phyloP scores from a whole-genome alignment of 169 alveolate species.

The Plasmodium gaboni region DNA sequence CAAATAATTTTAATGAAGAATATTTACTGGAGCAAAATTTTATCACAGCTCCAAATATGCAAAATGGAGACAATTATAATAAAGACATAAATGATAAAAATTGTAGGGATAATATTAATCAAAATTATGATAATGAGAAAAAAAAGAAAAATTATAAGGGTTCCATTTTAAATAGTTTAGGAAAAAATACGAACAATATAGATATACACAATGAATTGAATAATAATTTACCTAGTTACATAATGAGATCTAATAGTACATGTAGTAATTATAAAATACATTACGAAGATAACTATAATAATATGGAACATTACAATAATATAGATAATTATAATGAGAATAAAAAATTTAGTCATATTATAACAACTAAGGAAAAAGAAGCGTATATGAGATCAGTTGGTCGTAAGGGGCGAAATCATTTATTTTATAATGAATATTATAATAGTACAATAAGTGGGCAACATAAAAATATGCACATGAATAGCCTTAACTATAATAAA shows the following conservation, averaged over 20 bases:
- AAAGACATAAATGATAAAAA: constrained; percentile 19
- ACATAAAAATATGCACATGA: constrained; percentile 2
- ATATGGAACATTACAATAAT: no score
- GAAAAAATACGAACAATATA: no score
- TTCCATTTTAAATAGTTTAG: no score
- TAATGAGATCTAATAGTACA: no score
- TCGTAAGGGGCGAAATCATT: neutral
- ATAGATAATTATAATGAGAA: no score
- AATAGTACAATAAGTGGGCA: constrained; percentile 13
- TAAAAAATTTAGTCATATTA: neutral
- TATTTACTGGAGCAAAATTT: neutral
- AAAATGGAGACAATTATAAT: neutral
- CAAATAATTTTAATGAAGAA: constrained; percentile 11
- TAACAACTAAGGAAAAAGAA: neutral
- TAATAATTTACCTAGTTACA: no score
- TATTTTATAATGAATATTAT: neutral
- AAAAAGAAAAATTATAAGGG: no score
- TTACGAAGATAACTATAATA: no score
- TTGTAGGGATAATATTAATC: neutral
- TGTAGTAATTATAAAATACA: no score
- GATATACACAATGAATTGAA: no score
- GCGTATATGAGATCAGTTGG: neutral
- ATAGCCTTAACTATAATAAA: neutral
- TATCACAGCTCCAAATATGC: neutral
- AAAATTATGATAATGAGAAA: constrained; percentile 1